Conservation (phyloP, 225 moss, liverwort and hornwort genomes). For the Rhytidiadelphus loreus region DNA sequence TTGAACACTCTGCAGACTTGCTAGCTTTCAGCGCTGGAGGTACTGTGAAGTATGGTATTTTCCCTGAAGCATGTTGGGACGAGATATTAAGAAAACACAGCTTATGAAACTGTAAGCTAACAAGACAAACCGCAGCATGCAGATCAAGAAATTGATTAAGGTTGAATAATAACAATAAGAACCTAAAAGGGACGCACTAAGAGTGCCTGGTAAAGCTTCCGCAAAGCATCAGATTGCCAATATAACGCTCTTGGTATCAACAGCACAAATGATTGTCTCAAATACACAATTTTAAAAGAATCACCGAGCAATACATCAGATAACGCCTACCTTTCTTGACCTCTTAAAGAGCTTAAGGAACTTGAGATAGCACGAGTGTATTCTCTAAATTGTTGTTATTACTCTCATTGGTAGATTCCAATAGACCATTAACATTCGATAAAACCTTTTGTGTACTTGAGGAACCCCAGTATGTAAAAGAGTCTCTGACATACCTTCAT, state of each 20-base stretch:
- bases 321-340: background rate
- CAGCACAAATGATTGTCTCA: background rate
- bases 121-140: background rate
- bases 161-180: background rate
- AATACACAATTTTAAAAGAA: background rate
- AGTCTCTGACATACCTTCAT: slow-evolving; percentile 44
- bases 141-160: background rate
- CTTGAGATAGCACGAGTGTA: background rate
- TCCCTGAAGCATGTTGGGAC: slow-evolving; percentile 34
- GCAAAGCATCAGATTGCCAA: background rate
- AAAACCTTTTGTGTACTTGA: background rate
- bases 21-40: slow-evolving; percentile 39
- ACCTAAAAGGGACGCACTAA: background rate
- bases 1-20: slow-evolving; percentile 34
- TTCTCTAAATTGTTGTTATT: background rate
- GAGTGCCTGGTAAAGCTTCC: background rate
- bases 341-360: background rate
- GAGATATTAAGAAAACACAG: background rate
- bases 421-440: background rate
- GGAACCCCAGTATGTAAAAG: background rate
- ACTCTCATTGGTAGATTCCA: background rate
- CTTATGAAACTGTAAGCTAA: background rate
- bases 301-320: background rate
- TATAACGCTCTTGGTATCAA: background rate
- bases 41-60: slow-evolving; percentile 61